These are phyloP conservation scores for Trichosporon sp. DNA, from an alignment of 1,284 basidiomycete species.

Conservation along the genomic window DNA sequence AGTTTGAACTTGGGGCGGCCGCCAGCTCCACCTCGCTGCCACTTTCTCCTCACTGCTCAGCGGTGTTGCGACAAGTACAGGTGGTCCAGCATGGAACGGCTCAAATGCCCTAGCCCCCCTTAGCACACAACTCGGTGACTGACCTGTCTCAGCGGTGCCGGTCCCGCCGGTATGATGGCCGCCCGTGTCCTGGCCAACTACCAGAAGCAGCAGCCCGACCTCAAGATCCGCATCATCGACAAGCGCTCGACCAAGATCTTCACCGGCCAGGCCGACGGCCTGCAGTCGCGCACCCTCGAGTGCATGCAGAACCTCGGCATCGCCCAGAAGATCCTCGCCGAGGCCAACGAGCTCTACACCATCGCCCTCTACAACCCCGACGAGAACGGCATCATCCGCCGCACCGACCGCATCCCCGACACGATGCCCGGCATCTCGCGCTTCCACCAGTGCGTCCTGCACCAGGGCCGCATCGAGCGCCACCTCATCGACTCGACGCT, in stretches of 20 bases:
- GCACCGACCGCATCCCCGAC: conserved; percentile 24
- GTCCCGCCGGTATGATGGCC: conserved; percentile 21
- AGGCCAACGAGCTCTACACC: conserved; percentile 20
- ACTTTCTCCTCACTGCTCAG: not conserved
- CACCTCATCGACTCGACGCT: conserved; percentile 20
- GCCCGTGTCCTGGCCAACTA: conserved; percentile 19
- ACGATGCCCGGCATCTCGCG: conserved; percentile 23
- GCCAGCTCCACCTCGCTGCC: not conserved
- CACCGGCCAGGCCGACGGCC: conserved; percentile 23
- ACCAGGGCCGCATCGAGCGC: conserved; percentile 24
- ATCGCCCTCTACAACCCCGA: conserved; percentile 24
- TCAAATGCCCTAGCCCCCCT: too few species aligned
- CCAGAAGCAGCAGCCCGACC: conserved; percentile 17
- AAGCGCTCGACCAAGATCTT: conserved; percentile 24
- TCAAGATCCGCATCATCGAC: conserved; percentile 24
- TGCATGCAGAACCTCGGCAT: conserved; percentile 20
- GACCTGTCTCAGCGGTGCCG: conserved; percentile 7
- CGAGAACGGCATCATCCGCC: conserved; percentile 20
- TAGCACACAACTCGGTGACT: not conserved
- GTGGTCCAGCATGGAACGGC: too few species aligned
- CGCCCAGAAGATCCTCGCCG: conserved; percentile 15
- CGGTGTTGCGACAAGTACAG: too few species aligned
- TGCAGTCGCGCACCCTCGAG: conserved; percentile 20
- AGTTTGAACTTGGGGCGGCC: not conserved
- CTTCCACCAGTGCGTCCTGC: conserved; percentile 22